Evolutionary conservation across 352 stramenopile species (phyloP).

Genomic region (Phytophthora sojae): DNA sequence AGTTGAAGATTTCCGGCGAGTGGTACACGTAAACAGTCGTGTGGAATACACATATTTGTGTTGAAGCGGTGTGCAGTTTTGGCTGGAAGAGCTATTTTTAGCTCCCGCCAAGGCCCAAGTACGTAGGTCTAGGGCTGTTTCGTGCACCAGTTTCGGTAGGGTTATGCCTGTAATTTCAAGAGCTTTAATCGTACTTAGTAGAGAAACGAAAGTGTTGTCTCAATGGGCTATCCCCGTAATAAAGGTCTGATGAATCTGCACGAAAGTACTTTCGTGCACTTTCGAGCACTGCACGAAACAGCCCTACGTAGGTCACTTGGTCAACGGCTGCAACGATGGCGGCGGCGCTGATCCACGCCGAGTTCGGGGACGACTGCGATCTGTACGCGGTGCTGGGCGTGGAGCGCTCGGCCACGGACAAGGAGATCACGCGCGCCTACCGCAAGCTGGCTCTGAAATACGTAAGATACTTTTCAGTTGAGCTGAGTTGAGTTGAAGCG

Average conservation of each 20-base stretch:
- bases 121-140: too few relatives aligned
- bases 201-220: too few relatives aligned
- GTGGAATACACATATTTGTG: neutral
- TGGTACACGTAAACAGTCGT: conserved; percentile 28
- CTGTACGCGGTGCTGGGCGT: conserved; percentile 87
- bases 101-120: neutral
- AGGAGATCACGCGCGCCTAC: conserved; percentile 81
- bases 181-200: too few relatives aligned
- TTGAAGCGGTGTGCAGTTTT: conserved; percentile 10
- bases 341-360: conserved; percentile 55
- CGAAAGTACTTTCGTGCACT: too few relatives aligned
- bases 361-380: conserved; percentile 71
- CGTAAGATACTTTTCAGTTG: conserved; percentile 4
- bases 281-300: too few relatives aligned
- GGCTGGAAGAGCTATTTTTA: conserved; percentile 24
- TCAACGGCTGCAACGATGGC: conserved; percentile 27
- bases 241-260: too few relatives aligned
- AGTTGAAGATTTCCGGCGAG: conserved; percentile 40
- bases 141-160: too few relatives aligned
- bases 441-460: conserved; percentile 77
- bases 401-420: conserved; percentile 54
- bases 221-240: too few relatives aligned
- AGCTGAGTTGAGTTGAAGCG: conserved; percentile 11
- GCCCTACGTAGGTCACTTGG: conserved; percentile 2
- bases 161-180: too few relatives aligned